These are phyloP conservation scores for Quercus engelmannii DNA, from an alignment of 306 rosid species.

Conservation along the genomic window DNA sequence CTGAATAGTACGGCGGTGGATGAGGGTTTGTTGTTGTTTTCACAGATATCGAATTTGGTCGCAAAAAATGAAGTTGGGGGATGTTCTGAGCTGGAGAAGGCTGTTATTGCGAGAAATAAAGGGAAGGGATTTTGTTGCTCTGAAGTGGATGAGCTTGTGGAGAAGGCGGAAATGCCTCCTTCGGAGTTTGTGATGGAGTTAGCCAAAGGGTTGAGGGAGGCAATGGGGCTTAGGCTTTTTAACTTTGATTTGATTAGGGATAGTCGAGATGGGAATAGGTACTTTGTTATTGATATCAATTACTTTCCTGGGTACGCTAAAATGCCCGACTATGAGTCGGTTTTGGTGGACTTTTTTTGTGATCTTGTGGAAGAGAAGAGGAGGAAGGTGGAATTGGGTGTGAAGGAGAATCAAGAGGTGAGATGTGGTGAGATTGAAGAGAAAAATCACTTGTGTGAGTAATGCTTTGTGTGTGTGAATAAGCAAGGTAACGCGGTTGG, in stretches of 20 bases:
- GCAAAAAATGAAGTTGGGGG: neutral
- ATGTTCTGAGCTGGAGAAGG: neutral
- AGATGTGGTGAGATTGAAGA: neutral
- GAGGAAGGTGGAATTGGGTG: neutral
- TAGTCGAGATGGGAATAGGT: slow-evolving; percentile 20
- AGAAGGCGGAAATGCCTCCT: slow-evolving; percentile 42
- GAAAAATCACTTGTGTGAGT: neutral
- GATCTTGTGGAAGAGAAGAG: slow-evolving; percentile 15
- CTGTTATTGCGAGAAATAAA: neutral
- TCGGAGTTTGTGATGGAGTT: slow-evolving; percentile 31
- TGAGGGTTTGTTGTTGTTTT: slow-evolving; percentile 34
- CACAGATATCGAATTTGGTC: slow-evolving; percentile 41
- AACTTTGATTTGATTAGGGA: slow-evolving; percentile 65
- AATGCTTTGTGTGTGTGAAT: neutral
- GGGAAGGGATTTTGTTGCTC: neutral
- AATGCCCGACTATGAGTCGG: slow-evolving; percentile 40
- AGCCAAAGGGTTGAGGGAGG: slow-evolving; percentile 35
- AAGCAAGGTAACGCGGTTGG: too few species aligned
- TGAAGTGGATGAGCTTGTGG: slow-evolving; percentile 20
- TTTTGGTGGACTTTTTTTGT: slow-evolving; percentile 50
- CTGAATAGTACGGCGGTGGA: neutral
- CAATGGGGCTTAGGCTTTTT: slow-evolving; percentile 53
- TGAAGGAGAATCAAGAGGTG: neutral
- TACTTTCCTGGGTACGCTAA: slow-evolving; percentile 78
- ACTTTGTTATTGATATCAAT: slow-evolving; percentile 62